Evolutionary conservation across 2,329 filamentous ascomycete genomes (phyloP).

Genomic region (Clarireedia paspali): DNA sequence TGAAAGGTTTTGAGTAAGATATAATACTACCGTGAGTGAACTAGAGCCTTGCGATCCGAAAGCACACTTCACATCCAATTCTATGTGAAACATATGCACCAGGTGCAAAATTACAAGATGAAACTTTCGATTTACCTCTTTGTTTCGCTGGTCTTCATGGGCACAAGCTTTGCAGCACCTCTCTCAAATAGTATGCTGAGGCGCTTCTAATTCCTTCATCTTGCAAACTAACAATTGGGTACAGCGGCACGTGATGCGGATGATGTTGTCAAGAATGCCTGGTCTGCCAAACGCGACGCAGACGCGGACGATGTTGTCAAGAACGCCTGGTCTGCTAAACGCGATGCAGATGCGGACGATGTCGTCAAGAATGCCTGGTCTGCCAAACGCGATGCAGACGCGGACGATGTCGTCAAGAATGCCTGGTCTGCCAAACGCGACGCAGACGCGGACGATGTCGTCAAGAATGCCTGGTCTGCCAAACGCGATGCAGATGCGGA

Average conservation of each 20-base stretch:
- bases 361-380: background rate
- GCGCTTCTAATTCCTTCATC: background rate
- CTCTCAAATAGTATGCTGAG: background rate
- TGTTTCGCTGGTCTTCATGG: background rate
- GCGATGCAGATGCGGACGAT: background rate
- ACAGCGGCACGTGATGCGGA: background rate
- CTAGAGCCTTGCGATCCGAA: background rate
- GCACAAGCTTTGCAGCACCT: background rate
- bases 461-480: background rate
- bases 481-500: background rate
- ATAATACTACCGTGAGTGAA: too few relatives aligned
- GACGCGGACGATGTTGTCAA: background rate
- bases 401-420: background rate
- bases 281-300: background rate
- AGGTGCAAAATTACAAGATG: background rate
- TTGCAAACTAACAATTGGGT: background rate
- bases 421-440: background rate
- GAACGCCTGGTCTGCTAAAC: background rate
- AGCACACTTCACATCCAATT: background rate
- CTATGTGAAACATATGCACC: background rate
- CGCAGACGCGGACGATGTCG: background rate
- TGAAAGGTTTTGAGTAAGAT: too few relatives aligned
- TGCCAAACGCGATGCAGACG: background rate
- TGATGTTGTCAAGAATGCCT: background rate
- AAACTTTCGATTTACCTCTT: background rate